These are phyloP conservation scores for Dendryphion nanum DNA, from an alignment of 2,329 filamentous ascomycete species.

Conservation along the genomic window DNA sequence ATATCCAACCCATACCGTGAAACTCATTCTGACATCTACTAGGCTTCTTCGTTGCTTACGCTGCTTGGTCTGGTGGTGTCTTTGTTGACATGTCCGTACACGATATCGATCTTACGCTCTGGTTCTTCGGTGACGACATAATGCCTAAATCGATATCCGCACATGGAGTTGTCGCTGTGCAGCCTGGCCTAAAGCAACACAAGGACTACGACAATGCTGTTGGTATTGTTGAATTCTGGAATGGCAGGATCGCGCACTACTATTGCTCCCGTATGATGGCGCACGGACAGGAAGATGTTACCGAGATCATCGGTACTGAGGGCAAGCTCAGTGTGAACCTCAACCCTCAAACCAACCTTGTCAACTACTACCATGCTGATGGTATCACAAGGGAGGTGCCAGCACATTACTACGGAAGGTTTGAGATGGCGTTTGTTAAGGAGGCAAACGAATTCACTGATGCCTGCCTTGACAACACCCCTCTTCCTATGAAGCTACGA, in stretches of 20 bases:
- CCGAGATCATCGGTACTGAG: conserved; percentile 44
- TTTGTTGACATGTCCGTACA: conserved; percentile 48
- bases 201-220: conserved; percentile 47
- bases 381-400: conserved; percentile 40
- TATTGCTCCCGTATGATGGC: conserved; percentile 45
- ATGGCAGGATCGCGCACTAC: conserved; percentile 46
- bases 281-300: conserved; percentile 45
- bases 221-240: conserved; percentile 46
- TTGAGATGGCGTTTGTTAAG: conserved; percentile 41
- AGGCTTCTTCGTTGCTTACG: conserved; percentile 46
- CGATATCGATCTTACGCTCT: conserved; percentile 46
- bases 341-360: conserved; percentile 31
- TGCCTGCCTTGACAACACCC: conserved; percentile 35
- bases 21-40: conserved; percentile 10
- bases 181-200: conserved; percentile 39
- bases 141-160: conserved; percentile 40
- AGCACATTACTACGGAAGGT: conserved; percentile 40
- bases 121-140: conserved; percentile 39
- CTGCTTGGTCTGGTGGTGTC: conserved; percentile 42
- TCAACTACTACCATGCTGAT: conserved; percentile 29
- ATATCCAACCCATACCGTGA: neutral
- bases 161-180: conserved; percentile 32
- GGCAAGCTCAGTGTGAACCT: conserved; percentile 47
- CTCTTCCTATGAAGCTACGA: conserved; percentile 36
- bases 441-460: conserved; percentile 43